Percentiles rank a stretch among this genome's conserved stretches.
Evolutionary conservation across 805 yeast genomes (phyloP).

Genomic region (Ogataea minuta): DNA sequence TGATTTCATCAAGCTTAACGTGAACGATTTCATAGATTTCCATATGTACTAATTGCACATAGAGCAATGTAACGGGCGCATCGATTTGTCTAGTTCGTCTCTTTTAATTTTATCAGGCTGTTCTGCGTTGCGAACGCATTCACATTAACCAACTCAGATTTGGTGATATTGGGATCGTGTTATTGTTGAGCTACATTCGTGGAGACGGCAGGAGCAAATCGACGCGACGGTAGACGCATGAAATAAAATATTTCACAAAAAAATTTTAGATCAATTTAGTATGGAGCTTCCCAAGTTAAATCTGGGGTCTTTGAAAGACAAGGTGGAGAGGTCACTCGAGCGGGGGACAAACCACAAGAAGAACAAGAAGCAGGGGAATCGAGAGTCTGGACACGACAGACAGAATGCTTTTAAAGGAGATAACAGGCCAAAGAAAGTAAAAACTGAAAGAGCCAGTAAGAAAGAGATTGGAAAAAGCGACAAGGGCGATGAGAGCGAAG

Average conservation of each 20-base stretch:
- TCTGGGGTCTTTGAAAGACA: conserved; percentile 61
- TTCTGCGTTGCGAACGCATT: conserved; percentile 33
- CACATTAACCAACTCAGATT: too few species aligned
- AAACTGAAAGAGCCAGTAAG: background rate
- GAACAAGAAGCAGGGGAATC: conserved; percentile 15
- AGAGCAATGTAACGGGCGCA: conserved; percentile 59
- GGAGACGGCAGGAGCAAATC: background rate
- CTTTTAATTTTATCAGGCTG: conserved; percentile 44
- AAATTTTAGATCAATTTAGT: conserved; percentile 2
- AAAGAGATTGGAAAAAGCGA: background rate
- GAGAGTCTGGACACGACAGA: conserved; percentile 7
- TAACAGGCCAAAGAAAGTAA: background rate
- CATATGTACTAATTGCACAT: conserved; percentile 36
- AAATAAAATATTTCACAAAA: conserved; percentile 6
- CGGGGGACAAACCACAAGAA: conserved; percentile 25
- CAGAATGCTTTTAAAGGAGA: conserved; percentile 20
- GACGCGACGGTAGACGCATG: conserved; percentile 13
- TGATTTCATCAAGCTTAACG: conserved; percentile 31
- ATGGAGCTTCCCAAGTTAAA: conserved; percentile 48
- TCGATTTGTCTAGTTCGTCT: conserved; percentile 58
- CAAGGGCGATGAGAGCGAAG: conserved; percentile 24
- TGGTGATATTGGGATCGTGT: background rate
- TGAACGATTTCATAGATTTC: conserved; percentile 33
- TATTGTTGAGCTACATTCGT: background rate
- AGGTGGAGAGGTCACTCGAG: conserved; percentile 52